Conservation (phyloP, 2,329 filamentous ascomycete genomes). For the Xylariales sp. region DNA sequence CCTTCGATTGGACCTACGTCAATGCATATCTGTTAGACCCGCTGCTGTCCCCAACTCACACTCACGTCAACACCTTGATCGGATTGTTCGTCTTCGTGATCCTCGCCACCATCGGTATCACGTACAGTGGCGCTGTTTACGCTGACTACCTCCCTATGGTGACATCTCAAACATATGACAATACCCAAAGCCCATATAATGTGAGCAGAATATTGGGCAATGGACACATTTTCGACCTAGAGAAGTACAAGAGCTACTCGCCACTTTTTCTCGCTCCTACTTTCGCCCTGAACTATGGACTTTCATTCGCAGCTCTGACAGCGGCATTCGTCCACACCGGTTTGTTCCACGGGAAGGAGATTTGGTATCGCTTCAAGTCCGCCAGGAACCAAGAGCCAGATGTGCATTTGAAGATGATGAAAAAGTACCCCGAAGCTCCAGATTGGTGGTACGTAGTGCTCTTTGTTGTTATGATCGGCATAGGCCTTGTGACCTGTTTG, state of each 20-base stretch:
- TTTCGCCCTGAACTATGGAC: slow-evolving; percentile 41
- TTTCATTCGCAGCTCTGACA: slow-evolving; percentile 50
- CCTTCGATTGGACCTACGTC: slow-evolving; percentile 29
- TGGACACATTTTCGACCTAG: slow-evolving; percentile 43
- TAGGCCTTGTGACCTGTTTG: slow-evolving; percentile 38
- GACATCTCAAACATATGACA: slow-evolving; percentile 51
- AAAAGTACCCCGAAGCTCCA: slow-evolving; percentile 46
- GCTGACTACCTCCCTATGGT: slow-evolving; percentile 53
- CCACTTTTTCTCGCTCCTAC: slow-evolving; percentile 48
- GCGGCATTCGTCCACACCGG: slow-evolving; percentile 34
- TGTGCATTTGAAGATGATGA: slow-evolving; percentile 48
- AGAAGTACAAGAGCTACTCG: slow-evolving; percentile 49
- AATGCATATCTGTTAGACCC: slow-evolving; percentile 30
- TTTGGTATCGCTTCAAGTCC: slow-evolving; percentile 39
- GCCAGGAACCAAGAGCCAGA: slow-evolving; percentile 44
- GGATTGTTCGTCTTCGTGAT: slow-evolving; percentile 36
- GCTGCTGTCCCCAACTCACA: slow-evolving; percentile 27
- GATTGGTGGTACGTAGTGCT: slow-evolving; percentile 50
- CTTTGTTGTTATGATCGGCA: slow-evolving; percentile 39
- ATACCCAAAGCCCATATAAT: slow-evolving; percentile 47
- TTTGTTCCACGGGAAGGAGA: slow-evolving; percentile 37
- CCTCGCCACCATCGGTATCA: slow-evolving; percentile 41
- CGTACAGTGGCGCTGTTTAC: slow-evolving; percentile 40
- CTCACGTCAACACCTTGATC: slow-evolving; percentile 38
- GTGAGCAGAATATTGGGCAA: slow-evolving; percentile 46